phyloP scores from a whole-genome alignment of 148 eudicot species.

The Cornus florida region DNA sequence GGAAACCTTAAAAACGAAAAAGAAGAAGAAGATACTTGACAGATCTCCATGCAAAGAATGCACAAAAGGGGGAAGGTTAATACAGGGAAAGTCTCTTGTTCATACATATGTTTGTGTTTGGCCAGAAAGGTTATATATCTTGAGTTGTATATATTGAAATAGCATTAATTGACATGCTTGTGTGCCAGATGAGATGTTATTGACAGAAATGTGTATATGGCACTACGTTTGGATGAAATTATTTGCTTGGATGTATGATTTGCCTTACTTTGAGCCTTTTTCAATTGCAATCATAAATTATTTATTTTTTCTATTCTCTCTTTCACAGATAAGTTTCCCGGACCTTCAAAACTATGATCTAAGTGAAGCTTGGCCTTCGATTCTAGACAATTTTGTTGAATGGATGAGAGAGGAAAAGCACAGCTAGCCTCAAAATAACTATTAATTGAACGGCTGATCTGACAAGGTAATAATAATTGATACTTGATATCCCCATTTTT shows the following conservation, averaged over 20 bases:
- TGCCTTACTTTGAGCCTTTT: not conserved
- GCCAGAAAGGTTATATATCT: no score
- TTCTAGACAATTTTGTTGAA: slow-evolving; percentile 90
- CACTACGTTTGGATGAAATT: not conserved
- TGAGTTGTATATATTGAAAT: no score
- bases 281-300: not conserved
- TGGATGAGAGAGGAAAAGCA: slow-evolving; percentile 72
- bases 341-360: slow-evolving; percentile 71
- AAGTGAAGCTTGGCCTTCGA: slow-evolving; percentile 84
- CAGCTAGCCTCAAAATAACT: slow-evolving; percentile 16
- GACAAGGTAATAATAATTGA: not conserved
- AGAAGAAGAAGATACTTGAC: no score
- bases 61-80: no score
- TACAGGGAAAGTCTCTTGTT: no score
- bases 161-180: no score
- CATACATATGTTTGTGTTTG: no score
- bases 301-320: not conserved
- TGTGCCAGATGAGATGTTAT: no score
- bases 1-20: no score
- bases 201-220: not conserved
- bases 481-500: not conserved
- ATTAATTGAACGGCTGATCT: not conserved
- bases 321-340: slow-evolving; percentile 75
- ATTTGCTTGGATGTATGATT: not conserved
- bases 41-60: no score